Evolutionary conservation across 2,329 filamentous ascomycete species (phyloP).

Genomic region (Kalmusia sp.): DNA sequence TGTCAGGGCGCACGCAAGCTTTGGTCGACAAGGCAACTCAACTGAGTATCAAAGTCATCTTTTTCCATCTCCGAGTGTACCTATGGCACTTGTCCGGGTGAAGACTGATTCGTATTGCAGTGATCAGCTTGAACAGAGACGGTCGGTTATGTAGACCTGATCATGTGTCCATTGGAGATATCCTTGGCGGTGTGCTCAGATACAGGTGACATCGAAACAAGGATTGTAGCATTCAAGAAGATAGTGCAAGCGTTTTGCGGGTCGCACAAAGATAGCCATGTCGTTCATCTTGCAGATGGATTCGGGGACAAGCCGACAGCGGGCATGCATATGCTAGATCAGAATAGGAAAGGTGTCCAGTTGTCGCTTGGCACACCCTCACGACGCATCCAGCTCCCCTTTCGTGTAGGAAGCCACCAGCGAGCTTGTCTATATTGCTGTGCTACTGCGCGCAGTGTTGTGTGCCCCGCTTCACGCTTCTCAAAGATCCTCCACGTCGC

Average conservation of each 20-base stretch:
- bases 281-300: conserved; percentile 12
- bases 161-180: no score
- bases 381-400: conserved; percentile 18
- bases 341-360: conserved; percentile 2
- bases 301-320: not conserved
- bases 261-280: conserved; percentile 20
- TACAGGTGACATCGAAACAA: not conserved
- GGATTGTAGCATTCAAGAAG: not conserved
- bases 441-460: conserved; percentile 19
- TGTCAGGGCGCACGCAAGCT: no score
- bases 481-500: conserved; percentile 8
- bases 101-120: no score
- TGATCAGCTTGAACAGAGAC: no score
- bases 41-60: no score
- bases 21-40: no score
- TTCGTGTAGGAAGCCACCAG: conserved; percentile 7
- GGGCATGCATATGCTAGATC: conserved; percentile 1
- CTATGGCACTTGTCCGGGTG: no score
- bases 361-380: conserved; percentile 13
- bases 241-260: conserved; percentile 9
- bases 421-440: not conserved
- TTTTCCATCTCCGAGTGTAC: no score
- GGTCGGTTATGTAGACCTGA: no score
- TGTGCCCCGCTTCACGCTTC: not conserved
- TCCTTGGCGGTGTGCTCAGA: no score